Evolutionary conservation across 164 flowering plant species (phyloP).

Genomic region (Macadamia tetraphylla): DNA sequence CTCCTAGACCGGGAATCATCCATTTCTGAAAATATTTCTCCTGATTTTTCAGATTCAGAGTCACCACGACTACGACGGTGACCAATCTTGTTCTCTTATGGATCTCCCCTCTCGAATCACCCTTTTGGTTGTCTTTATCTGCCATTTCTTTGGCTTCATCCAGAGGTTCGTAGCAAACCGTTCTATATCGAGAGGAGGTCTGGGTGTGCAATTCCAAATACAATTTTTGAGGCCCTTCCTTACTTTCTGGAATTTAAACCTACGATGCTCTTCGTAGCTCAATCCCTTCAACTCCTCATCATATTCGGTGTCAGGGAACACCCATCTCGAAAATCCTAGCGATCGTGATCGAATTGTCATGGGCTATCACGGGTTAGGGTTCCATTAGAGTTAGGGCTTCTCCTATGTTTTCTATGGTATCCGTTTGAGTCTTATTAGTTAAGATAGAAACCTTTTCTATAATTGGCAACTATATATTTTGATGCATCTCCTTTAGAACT

Average conservation of each 20-base stretch:
- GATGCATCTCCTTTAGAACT: too few relatives aligned
- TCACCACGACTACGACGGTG: background rate
- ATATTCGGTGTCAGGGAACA: constrained; percentile 40
- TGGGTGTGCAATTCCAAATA: constrained; percentile 78
- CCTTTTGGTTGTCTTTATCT: constrained; percentile 17
- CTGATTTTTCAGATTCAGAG: background rate
- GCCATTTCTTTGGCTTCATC: constrained; percentile 29
- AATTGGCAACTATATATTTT: too few relatives aligned
- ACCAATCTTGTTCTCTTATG: background rate
- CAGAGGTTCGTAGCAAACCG: constrained; percentile 27
- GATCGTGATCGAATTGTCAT: constrained; percentile 18
- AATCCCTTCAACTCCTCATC: constrained; percentile 89
- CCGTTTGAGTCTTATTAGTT: constrained; percentile 10
- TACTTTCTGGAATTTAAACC: constrained; percentile 82
- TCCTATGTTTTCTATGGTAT: background rate
- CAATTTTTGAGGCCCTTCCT: constrained; percentile 53
- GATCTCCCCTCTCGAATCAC: constrained; percentile 9
- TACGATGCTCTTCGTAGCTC: constrained; percentile 60
- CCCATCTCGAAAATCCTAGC: constrained; percentile 34
- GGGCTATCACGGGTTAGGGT: background rate
- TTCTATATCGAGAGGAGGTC: constrained; percentile 56
- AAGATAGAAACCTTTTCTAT: too few relatives aligned
- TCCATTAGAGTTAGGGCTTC: constrained; percentile 16
- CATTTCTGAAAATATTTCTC: constrained; percentile 3
- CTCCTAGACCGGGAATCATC: constrained; percentile 35